These are phyloP conservation scores for Caryopteris hybrid DNA, from an alignment of 305 asterid genomes.

Conservation along the genomic window DNA sequence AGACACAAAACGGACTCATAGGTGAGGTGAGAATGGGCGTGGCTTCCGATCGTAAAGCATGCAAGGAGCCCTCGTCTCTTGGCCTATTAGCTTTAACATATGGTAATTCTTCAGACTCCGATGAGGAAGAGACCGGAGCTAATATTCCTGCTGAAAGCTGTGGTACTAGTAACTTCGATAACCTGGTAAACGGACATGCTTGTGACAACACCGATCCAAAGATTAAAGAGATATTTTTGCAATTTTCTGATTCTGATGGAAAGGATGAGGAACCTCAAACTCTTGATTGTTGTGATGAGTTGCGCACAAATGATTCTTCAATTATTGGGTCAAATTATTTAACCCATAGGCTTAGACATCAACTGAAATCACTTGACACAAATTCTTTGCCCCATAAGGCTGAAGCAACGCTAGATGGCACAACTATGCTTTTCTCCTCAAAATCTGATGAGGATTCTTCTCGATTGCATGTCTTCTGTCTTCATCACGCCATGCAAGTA, in stretches of 20 bases:
- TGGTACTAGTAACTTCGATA: constrained; percentile 26
- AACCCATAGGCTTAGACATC: constrained; percentile 37
- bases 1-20: constrained; percentile 32
- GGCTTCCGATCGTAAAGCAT: constrained; percentile 32
- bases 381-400: constrained; percentile 32
- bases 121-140: constrained; percentile 54
- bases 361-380: constrained; percentile 25
- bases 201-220: constrained; percentile 21
- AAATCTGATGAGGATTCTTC: constrained; percentile 83
- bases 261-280: constrained; percentile 29
- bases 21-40: constrained; percentile 32
- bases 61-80: constrained; percentile 66
- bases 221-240: constrained; percentile 22
- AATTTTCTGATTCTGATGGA: constrained; percentile 26
- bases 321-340: constrained; percentile 36
- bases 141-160: constrained; percentile 31
- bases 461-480: constrained; percentile 94
- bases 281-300: constrained; percentile 33
- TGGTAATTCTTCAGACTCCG: constrained; percentile 84
- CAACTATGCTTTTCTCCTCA: constrained; percentile 29
- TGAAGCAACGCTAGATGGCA: constrained; percentile 33
- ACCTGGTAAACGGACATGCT: constrained; percentile 23
- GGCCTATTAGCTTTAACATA: constrained; percentile 83
- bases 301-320: constrained; percentile 25
- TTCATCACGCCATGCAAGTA: constrained; percentile 88